A percentile compares a stretch with the other conserved stretches of the same genome.
phyloP scores from a whole-genome alignment of 495 filamentous ascomycete species.

The Hyaloscypha bicolor region DNA sequence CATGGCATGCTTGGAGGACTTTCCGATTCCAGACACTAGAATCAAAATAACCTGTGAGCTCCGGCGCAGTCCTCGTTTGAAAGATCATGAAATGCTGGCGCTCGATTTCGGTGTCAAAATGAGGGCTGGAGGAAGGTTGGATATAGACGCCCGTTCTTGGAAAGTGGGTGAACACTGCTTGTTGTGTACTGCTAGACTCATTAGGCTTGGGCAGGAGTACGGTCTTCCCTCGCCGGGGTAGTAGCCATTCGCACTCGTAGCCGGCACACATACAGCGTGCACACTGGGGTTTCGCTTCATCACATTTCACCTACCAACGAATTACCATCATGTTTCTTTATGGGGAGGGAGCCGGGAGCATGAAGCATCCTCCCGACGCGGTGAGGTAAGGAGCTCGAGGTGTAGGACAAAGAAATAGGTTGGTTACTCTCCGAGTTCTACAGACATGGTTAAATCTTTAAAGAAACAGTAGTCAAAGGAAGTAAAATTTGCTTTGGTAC shows the following conservation, averaged over 20 bases:
- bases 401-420: no score
- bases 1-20: conserved; percentile 35
- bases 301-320: conserved; percentile 8
- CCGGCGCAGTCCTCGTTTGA: conserved; percentile 39
- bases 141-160: neutral
- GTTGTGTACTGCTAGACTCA: neutral
- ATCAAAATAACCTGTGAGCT: conserved; percentile 47
- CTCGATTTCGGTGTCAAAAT: conserved; percentile 9
- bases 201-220: neutral
- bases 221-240: neutral
- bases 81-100: conserved; percentile 42
- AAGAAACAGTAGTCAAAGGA: no score
- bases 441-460: neutral
- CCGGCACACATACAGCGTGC: conserved; percentile 20
- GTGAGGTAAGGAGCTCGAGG: no score
- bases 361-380: no score
- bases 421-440: conserved; percentile 10
- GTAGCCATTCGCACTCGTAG: conserved; percentile 20
- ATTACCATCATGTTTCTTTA: no score
- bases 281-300: conserved; percentile 29
- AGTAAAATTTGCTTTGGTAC: no score
- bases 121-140: conserved; percentile 24
- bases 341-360: no score
- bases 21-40: conserved; percentile 50
- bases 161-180: neutral